phyloP scores from a whole-genome alignment of 1,139 yeast species.

The Maudiozyma humilis region DNA sequence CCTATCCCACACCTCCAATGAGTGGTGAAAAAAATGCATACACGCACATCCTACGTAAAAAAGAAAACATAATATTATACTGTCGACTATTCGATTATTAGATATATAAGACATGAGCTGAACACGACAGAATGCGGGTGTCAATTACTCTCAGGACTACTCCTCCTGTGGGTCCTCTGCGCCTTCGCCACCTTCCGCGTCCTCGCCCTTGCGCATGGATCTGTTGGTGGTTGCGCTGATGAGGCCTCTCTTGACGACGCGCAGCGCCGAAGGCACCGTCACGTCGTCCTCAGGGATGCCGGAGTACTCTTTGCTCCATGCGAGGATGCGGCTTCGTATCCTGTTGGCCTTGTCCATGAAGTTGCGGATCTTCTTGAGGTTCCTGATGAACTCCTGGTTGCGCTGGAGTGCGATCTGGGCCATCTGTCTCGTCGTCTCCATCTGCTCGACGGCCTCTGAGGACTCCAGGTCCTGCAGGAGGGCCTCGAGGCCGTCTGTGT shows the following conservation, averaged over 20 bases:
- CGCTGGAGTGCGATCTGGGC: constrained; percentile 73
- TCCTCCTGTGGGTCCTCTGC: neutral
- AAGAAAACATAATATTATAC: too few relatives aligned
- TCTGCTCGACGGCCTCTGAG: constrained; percentile 34
- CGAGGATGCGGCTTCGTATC: constrained; percentile 55
- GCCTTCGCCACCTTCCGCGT: constrained; percentile 6
- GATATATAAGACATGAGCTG: neutral
- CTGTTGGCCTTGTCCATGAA: constrained; percentile 75
- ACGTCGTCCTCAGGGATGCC: constrained; percentile 50
- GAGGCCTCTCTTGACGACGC: constrained; percentile 31
- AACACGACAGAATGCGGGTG: neutral
- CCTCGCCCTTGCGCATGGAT: constrained; percentile 20
- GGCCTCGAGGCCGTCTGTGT: constrained; percentile 14
- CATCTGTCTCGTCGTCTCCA: constrained; percentile 58
- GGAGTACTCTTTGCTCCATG: constrained; percentile 82
- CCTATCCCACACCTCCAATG: constrained; percentile 32
- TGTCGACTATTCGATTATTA: too few relatives aligned
- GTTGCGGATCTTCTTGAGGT: constrained; percentile 59
- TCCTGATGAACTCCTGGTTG: constrained; percentile 81
- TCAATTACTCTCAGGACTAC: neutral
- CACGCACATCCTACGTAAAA: neutral
- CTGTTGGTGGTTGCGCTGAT: constrained; percentile 32
- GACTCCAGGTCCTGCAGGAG: constrained; percentile 32
- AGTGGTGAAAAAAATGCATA: constrained; percentile 20
- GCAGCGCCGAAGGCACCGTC: constrained; percentile 29